Percentiles rank a stretch among this genome's conserved stretches.
These are phyloP conservation scores for Pisolithus marmoratus DNA, from an alignment of 768 basidiomycete species.

Conservation along the genomic window DNA sequence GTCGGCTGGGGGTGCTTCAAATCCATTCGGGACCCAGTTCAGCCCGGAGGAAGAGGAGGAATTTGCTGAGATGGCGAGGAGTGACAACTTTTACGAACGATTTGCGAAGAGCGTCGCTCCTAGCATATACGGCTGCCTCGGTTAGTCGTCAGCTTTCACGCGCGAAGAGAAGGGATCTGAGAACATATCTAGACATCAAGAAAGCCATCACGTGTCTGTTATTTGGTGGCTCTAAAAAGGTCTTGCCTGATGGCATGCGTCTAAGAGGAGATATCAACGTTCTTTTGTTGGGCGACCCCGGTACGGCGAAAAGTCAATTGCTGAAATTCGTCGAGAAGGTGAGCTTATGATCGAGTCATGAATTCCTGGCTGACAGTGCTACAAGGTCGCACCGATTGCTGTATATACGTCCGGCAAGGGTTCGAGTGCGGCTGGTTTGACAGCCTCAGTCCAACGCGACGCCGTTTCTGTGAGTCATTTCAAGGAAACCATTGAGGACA, in stretches of 20 bases:
- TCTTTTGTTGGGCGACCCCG: slow-evolving; percentile 91
- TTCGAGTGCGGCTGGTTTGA: slow-evolving; percentile 96
- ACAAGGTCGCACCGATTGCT: slow-evolving; percentile 89
- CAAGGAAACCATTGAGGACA: not conserved
- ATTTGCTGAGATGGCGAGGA: slow-evolving; percentile 85
- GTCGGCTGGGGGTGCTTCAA: slow-evolving; percentile 64
- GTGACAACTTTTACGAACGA: slow-evolving; percentile 85
- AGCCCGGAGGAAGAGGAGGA: slow-evolving; percentile 97
- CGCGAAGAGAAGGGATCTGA: slow-evolving; percentile 4
- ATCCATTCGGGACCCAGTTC: slow-evolving; percentile 85
- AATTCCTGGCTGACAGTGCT: slow-evolving; percentile 1
- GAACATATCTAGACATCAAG: slow-evolving; percentile 75
- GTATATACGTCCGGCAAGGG: slow-evolving; percentile 99
- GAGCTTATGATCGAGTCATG: not conserved
- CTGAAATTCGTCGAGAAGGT: slow-evolving; percentile 99
- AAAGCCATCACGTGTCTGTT: slow-evolving; percentile 95
- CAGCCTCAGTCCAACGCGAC: slow-evolving; percentile 95
- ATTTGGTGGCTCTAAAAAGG: slow-evolving; percentile 95
- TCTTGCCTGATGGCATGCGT: slow-evolving; percentile 95
- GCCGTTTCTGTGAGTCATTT: slow-evolving; percentile 64
- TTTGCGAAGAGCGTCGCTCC: slow-evolving; percentile 94
- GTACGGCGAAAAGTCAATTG: slow-evolving; percentile 96
- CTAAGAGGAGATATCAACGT: slow-evolving; percentile 98
- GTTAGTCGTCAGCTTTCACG: slow-evolving; percentile 35
- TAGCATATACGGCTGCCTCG: slow-evolving; percentile 92